Evolutionary conservation across 768 basidiomycete genomes (phyloP).

Genomic region (Gloeopeniophorella convolvens): DNA sequence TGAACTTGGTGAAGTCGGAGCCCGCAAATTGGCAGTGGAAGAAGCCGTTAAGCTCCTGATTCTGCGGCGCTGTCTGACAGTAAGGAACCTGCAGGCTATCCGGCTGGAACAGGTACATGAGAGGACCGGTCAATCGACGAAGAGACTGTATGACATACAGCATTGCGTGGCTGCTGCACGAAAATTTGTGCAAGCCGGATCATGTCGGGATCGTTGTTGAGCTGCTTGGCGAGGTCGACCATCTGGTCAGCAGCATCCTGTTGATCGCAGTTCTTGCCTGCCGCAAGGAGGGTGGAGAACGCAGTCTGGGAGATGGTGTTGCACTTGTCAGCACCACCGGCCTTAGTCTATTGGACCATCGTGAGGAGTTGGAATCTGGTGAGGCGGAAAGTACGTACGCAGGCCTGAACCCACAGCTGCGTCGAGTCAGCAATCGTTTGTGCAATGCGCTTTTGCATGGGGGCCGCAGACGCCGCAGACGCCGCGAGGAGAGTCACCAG

Average conservation of each 20-base stretch:
- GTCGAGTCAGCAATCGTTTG: slow-evolving; percentile 45
- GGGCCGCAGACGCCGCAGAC: slow-evolving; percentile 22
- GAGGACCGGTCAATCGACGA: not conserved
- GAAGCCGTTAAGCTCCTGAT: slow-evolving; percentile 45
- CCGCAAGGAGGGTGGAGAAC: slow-evolving; percentile 53
- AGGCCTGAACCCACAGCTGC: slow-evolving; percentile 44
- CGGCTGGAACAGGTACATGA: slow-evolving; percentile 27
- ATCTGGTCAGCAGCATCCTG: slow-evolving; percentile 45
- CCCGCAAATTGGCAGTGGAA: slow-evolving; percentile 54
- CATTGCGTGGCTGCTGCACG: slow-evolving; percentile 50
- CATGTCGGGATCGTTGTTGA: slow-evolving; percentile 40
- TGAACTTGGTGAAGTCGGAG: slow-evolving; percentile 39
- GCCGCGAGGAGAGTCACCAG: slow-evolving; percentile 1
- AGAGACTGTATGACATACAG: slow-evolving; percentile 30
- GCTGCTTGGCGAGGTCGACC: slow-evolving; percentile 41
- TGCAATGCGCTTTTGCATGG: slow-evolving; percentile 40
- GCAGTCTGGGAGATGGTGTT: slow-evolving; percentile 50
- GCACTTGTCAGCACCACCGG: slow-evolving; percentile 51
- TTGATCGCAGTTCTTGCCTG: slow-evolving; percentile 33
- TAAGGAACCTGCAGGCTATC: slow-evolving; percentile 40
- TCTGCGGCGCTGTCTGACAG: slow-evolving; percentile 45
- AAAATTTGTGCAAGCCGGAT: slow-evolving; percentile 48
- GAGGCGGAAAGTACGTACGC: slow-evolving; percentile 33
- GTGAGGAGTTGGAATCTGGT: not conserved
- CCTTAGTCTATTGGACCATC: slow-evolving; percentile 36